Percentiles rank a stretch among this genome's conserved stretches.
These are phyloP conservation scores for Starmerella geochares DNA, from an alignment of 805 yeast genomes.

Conservation along the genomic window DNA sequence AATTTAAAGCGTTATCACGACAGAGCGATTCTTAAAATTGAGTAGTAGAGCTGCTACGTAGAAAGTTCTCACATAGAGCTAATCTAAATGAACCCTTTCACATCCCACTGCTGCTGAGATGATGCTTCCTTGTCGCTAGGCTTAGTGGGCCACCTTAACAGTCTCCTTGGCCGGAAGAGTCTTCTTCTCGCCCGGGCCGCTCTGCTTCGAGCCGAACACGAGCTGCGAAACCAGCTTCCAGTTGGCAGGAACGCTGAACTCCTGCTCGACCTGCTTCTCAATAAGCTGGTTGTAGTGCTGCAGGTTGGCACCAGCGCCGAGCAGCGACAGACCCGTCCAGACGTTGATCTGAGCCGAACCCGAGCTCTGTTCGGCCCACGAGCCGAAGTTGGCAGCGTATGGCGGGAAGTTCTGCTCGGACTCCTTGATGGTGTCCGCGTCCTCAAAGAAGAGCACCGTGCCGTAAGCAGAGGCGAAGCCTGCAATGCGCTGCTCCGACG, in stretches of 20 bases:
- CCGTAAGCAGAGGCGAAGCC: conserved; percentile 41
- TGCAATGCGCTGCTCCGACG: conserved; percentile 37
- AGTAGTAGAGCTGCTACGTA: no score
- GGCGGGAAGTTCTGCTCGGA: conserved; percentile 38
- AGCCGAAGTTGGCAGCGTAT: conserved; percentile 39
- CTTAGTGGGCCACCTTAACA: conserved; percentile 20
- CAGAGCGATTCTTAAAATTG: no score
- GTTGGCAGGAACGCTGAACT: conserved; percentile 35
- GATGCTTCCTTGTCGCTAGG: no score
- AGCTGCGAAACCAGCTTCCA: conserved; percentile 44
- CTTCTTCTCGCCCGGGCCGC: conserved; percentile 34
- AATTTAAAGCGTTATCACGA: no score
- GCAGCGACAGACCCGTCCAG: conserved; percentile 40
- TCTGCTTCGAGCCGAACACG: conserved; percentile 41
- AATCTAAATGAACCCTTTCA: no score
- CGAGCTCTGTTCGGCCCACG: conserved; percentile 39
- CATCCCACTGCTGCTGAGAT: no score
- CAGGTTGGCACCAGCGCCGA: conserved; percentile 43
- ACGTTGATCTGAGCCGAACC: conserved; percentile 42
- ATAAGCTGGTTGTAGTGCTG: conserved; percentile 45
- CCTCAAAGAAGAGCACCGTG: conserved; percentile 41
- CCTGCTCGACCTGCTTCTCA: conserved; percentile 32
- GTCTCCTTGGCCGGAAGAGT: conserved; percentile 39
- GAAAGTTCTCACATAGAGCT: no score
- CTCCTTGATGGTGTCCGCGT: conserved; percentile 33